Percentiles rank a stretch among this genome's conserved stretches.
These are phyloP conservation scores for Laetiporus sulphureus DNA, from an alignment of 1,284 basidiomycete species.

Conservation along the genomic window DNA sequence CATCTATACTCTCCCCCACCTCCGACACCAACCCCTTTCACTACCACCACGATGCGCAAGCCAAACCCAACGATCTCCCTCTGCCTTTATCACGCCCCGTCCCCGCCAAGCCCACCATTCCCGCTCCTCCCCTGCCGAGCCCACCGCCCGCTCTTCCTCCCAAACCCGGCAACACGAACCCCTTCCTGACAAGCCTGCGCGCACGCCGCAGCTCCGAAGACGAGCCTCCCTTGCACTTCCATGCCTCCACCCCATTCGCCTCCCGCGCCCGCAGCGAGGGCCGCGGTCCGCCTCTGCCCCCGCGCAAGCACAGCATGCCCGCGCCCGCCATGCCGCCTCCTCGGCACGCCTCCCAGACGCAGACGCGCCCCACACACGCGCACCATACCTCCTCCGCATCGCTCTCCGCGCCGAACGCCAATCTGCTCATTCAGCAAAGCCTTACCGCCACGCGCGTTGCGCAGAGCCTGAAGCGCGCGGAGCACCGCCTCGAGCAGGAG, in stretches of 20 bases:
- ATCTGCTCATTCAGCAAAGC: slow-evolving; percentile 55
- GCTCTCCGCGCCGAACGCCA: slow-evolving; percentile 11
- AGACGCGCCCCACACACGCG: no score
- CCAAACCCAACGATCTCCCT: background rate
- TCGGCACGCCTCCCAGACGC: slow-evolving; percentile 20
- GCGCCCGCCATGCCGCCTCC: slow-evolving; percentile 20
- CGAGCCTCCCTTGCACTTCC: slow-evolving; percentile 10
- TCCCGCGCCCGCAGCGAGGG: slow-evolving; percentile 10
- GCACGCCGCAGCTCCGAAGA: slow-evolving; percentile 21
- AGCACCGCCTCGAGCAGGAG: slow-evolving; percentile 60
- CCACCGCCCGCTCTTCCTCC: slow-evolving; percentile 17
- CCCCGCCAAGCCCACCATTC: slow-evolving; percentile 6
- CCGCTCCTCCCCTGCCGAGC: slow-evolving; percentile 8
- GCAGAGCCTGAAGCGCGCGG: slow-evolving; percentile 58
- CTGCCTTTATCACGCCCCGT: slow-evolving; percentile 4
- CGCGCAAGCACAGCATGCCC: slow-evolving; percentile 22
- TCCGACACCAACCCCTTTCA: slow-evolving; percentile 16
- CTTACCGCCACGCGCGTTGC: slow-evolving; percentile 64
- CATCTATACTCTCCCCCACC: no score
- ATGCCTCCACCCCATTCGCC: slow-evolving; percentile 5
- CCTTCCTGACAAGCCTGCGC: slow-evolving; percentile 27
- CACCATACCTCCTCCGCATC: slow-evolving; percentile 12
- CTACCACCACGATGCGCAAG: background rate
- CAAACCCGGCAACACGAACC: slow-evolving; percentile 29
- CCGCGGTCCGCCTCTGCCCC: slow-evolving; percentile 24